Base-by-base conservation (phyloP, 2,329 filamentous ascomycete species). In the Sclerotinia nivalis region DNA sequence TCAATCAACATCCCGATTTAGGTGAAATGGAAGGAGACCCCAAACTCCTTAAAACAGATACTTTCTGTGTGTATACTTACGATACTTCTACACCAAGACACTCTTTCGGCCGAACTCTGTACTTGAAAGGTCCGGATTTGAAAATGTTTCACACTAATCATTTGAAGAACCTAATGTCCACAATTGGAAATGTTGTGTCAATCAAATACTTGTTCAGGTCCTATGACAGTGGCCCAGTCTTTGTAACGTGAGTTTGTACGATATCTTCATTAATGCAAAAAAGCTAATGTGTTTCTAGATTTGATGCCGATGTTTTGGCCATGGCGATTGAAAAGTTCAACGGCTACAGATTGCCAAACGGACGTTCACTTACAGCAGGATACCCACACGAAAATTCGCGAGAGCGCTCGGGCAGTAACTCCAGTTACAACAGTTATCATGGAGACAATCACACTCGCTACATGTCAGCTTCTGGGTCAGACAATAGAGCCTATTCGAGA, bases 221-320 rank as follows among this genome's bases (percentile, higher is more conserved):
- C 2, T 22, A 43, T 4, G 43, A 68, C 40, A 56, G 34, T 9
- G 49, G 50, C 8, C 31, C 70, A 43, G 71, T 71, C 12, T 77
- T 76, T 61, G 66, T 76, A 40, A 69, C 70, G 75, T 76, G 67
- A 72, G 75, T 73, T 34, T 40, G 43, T 65, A 43, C 18, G n/a
- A 6, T 40, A 9, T 10, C 10, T 7, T 18, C n/a, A 31, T 28
- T 28, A 47, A 64, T 31, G 12, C 22, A 3, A 25, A 13, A 25
- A 28, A 13, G 9, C 50, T 66, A 54, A 64, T 20, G 31, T 55
- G 10, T 52, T 37, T 18, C 12, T 34, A 71, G 66, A 34, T 69
- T 69, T n/a, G 68, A 59, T 34, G 28, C 12, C 5, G 69, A 68
- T 40, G 55, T 68, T 22, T 40, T 60, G 20, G 55, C 59, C 22